phyloP scores from a whole-genome alignment of 2,329 filamentous ascomycete genomes.

The Hyphodiscus sp. region DNA sequence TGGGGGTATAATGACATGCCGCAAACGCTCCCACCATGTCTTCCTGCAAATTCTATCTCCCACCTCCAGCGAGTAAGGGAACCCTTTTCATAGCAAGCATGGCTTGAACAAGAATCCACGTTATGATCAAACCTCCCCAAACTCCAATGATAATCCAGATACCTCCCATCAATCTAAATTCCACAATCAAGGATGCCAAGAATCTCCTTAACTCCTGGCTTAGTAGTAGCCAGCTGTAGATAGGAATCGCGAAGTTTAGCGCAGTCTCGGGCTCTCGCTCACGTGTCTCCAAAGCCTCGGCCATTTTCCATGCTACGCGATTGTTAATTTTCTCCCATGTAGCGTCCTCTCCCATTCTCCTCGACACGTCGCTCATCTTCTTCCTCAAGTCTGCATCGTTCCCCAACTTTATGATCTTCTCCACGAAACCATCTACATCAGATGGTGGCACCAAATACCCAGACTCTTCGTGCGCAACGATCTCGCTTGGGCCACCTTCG shows the following conservation, averaged over 20 bases:
- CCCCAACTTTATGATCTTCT: conserved; percentile 44
- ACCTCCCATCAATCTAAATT: conserved; percentile 18
- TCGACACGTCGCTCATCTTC: conserved; percentile 41
- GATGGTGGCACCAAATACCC: conserved; percentile 55
- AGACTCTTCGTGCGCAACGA: conserved; percentile 50
- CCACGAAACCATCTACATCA: conserved; percentile 54
- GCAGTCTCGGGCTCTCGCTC: neutral
- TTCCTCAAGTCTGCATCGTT: conserved; percentile 38
- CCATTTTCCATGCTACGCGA: conserved; percentile 59
- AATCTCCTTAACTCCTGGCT: conserved; percentile 14
- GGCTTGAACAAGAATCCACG: conserved; percentile 22
- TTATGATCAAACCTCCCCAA: conserved; percentile 24
- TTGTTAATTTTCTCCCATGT: conserved; percentile 70
- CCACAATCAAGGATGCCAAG: conserved; percentile 13
- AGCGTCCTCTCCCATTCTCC: conserved; percentile 52
- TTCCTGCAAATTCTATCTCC: neutral
- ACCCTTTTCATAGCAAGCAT: conserved; percentile 11
- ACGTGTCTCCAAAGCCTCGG: conserved; percentile 30
- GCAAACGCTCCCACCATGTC: neutral
- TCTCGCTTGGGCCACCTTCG: conserved; percentile 63
- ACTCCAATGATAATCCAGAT: conserved; percentile 24
- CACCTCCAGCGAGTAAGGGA: neutral
- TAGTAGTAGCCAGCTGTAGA: conserved; percentile 22
- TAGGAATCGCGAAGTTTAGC: conserved; percentile 12
- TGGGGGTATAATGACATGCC: neutral